phyloP scores from a whole-genome alignment of 1,139 yeast species.

The Chernovozyma aurita region DNA sequence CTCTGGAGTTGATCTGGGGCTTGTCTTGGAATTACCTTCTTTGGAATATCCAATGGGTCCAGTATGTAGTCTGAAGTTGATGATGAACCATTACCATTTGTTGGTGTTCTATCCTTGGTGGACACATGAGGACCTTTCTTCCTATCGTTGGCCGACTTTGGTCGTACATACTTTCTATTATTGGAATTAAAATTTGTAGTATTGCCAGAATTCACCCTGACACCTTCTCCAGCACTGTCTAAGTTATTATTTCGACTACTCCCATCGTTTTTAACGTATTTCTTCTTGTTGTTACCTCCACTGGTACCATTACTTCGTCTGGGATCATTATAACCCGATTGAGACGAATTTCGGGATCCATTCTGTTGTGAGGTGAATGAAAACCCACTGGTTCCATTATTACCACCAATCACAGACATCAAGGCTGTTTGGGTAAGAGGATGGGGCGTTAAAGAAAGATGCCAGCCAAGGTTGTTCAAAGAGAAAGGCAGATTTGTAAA shows the following conservation, averaged over 20 bases:
- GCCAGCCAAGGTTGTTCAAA: too few species aligned
- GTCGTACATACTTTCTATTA: slow-evolving; percentile 3
- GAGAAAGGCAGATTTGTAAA: too few species aligned
- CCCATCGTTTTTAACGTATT: slow-evolving; percentile 2
- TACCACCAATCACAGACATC: slow-evolving; percentile 25
- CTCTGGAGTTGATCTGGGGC: slow-evolving; percentile 18
- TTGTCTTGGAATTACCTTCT: slow-evolving; percentile 20
- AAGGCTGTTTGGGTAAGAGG: background rate
- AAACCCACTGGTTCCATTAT: slow-evolving; percentile 2
- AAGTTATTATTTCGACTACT: background rate
- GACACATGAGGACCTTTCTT: background rate
- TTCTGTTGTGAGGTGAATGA: background rate
- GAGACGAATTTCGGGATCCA: background rate
- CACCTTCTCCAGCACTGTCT: background rate
- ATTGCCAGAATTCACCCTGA: slow-evolving; percentile 8
- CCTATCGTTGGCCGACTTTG: background rate
- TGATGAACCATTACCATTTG: background rate
- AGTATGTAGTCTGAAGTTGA: background rate
- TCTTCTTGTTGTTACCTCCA: too few species aligned
- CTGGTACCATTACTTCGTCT: slow-evolving; percentile 16
- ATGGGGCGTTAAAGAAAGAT: background rate
- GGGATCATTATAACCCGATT: slow-evolving; percentile 14
- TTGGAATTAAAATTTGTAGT: slow-evolving; percentile 9
- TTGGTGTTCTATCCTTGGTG: background rate
- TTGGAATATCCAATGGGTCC: slow-evolving; percentile 16